Conservation (phyloP, 768 basidiomycete genomes). For the Collybiopsis luxurians region DNA sequence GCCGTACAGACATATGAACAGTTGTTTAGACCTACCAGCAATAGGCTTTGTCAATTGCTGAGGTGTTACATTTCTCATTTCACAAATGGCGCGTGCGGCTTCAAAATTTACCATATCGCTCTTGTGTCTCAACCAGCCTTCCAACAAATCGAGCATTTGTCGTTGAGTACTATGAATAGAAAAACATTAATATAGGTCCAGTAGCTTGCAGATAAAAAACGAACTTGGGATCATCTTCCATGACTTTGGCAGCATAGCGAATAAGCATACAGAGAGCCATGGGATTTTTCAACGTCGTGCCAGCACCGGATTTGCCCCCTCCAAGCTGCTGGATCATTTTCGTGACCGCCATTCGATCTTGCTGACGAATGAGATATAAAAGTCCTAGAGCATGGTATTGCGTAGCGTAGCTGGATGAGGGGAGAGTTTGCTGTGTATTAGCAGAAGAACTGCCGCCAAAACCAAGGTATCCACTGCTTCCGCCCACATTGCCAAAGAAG, state of each 20-base stretch:
- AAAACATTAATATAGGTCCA: conserved; percentile 5
- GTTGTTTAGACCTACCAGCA: conserved; percentile 57
- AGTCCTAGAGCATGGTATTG: conserved; percentile 97
- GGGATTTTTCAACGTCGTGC: conserved; percentile 86
- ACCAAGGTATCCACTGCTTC: conserved; percentile 65
- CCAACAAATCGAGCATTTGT: conserved; percentile 91
- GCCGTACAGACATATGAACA: neutral
- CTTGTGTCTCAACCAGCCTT: conserved; percentile 96
- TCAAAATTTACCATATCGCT: conserved; percentile 99
- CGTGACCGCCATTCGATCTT: conserved; percentile 98
- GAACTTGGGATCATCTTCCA: conserved; percentile 98
- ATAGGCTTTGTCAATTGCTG: conserved; percentile 85
- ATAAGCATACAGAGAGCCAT: conserved; percentile 99
- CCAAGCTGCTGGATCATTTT: conserved; percentile 99
- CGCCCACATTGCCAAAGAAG: conserved; percentile 53
- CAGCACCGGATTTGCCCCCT: conserved; percentile 81
- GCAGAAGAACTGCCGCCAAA: conserved; percentile 56
- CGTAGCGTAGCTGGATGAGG: conserved; percentile 88
- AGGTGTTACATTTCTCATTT: conserved; percentile 82
- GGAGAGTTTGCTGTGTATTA: conserved; percentile 71
- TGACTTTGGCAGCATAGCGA: conserved; percentile 96
- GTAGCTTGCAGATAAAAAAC: conserved; percentile 21
- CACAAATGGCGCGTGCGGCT: conserved; percentile 95
- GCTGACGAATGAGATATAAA: conserved; percentile 91
- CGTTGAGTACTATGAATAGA: conserved; percentile 66